Evolutionary conservation across 169 alveolate species (phyloP), one percentile per base, ranked within the genome.

Genomic region (Perkinsus chesapeaki): DNA sequence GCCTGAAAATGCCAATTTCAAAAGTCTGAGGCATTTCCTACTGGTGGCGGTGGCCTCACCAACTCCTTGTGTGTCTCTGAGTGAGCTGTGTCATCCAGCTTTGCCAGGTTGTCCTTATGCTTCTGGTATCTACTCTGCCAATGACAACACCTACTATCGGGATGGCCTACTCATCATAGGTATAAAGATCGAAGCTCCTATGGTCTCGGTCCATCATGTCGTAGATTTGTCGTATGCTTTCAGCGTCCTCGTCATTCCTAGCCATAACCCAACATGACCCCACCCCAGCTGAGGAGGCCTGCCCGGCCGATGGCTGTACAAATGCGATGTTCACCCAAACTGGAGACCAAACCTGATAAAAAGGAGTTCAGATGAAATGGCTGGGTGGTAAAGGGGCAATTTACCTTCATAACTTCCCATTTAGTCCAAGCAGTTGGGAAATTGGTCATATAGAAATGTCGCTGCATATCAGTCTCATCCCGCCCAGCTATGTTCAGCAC

Each of bases 351-450:
- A 48, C 82, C 93, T 92, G 92, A 91, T 31, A 39, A 39, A 48
- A 5, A 31, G 90, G 31, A 91, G 31, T 0, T 39, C 60, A 37
- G n/a, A 3, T 27, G 12, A 5, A 12, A 7, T 16, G 91, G 10
- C 91, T 73, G 12, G 7, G 91, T n/a, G 34, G 23, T 34, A 73
- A 19, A 38, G 7, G 91, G 12, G 7, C 39, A 12, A 19, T 73
- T 34, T 39, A 97, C 96, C 94, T 97, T 97, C 98, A 97, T 96
- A 48, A 97, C 95, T 39, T 97, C 98, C 98, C 98, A 97, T 94
- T 97, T 97, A 93, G 96, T 96, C 98, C 98, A 97, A 73, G 95
- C 92, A 48, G 93, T 93, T 19, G 98, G 98, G 94, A 94, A 96
- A 96, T 90, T 95, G 92, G 93, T 37, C 98, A 97, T 97, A 39